Evolutionary conservation across 192 early-diverging fungal species (phyloP).

Genomic region (Irineochytrium annulatum): DNA sequence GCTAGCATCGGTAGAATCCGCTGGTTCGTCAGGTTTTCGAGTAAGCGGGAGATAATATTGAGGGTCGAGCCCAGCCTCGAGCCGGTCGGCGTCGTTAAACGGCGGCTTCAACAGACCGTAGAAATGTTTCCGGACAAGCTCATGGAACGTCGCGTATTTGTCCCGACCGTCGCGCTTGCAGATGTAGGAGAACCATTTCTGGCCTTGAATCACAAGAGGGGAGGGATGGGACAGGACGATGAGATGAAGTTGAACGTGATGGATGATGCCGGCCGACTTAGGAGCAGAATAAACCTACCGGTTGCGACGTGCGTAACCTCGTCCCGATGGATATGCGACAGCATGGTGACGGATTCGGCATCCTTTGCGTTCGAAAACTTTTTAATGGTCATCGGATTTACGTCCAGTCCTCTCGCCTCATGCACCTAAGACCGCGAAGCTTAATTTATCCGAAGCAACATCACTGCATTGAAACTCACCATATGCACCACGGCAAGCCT

Average conservation of each 20-base stretch:
- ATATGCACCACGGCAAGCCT: slow-evolving; percentile 64
- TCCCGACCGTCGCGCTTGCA: slow-evolving; percentile 26
- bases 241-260: neutral
- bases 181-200: slow-evolving; percentile 56
- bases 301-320: slow-evolving; percentile 44
- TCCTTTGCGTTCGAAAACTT: slow-evolving; percentile 57
- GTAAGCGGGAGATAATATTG: slow-evolving; percentile 43
- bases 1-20: no score
- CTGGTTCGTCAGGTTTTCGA: no score
- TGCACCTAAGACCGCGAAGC: slow-evolving; percentile 36
- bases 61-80: slow-evolving; percentile 53
- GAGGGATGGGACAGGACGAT: neutral
- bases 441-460: neutral
- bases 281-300: no score
- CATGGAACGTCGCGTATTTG: slow-evolving; percentile 42
- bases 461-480: no score
- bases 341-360: slow-evolving; percentile 43
- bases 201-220: slow-evolving; percentile 31
- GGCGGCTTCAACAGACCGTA: slow-evolving; percentile 59
- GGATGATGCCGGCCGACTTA: no score
- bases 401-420: slow-evolving; percentile 65
- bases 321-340: slow-evolving; percentile 50
- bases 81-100: slow-evolving; percentile 59
- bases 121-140: slow-evolving; percentile 42
- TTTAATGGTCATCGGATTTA: slow-evolving; percentile 60